Evolutionary conservation across 495 filamentous ascomycete genomes (phyloP), one percentile per base, ranked within the genome.

Genomic region (Apodospora peruviana): DNA sequence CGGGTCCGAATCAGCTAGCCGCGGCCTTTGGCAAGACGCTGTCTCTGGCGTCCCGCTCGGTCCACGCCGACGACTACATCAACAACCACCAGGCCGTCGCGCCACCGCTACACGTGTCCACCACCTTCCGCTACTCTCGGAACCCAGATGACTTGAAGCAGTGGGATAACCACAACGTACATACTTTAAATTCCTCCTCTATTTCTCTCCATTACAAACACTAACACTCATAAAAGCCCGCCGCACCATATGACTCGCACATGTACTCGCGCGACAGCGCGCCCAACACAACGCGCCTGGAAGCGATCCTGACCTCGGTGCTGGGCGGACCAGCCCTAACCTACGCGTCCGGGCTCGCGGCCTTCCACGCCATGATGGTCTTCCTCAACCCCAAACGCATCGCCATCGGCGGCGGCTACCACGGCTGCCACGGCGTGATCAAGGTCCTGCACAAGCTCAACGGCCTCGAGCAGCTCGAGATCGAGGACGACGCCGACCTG

Each of bases 371-470:
- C 16, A 70, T 88, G 18, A 74, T 96, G 14, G 76, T 87, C 9
- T 80, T 82, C 52, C 70, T 93, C 5, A 88, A 90, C 61, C 93
- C 93, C 1, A 78, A 77, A 40, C 80, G 81, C 35, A 78, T 98
- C 39, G 78, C 87, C 56, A 85, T 96, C 53, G 82, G 83, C 27
- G 82, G 75, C 40, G 89, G 87, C 27, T 98, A 98, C 68, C 93
- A 98, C 71, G 93, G 93, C 57, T 91, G 86, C 67, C 90, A 95
- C 67, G 89, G 85, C 47, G 84, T 95, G 17, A 77, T 96, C 46
- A 62, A 63, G 5, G 64, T 98, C 40, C 74, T 91, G 47, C 58
- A 72, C 49, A 84, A 84, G 51, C 76, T 95, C 16, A 87, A 80
- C 18, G 84, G 84, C 0, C 75, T 90, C 17, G 61, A 81, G 50